Conservation (phyloP, 2,329 filamentous ascomycete species). For the Ophiosphaerella herpotricha region DNA sequence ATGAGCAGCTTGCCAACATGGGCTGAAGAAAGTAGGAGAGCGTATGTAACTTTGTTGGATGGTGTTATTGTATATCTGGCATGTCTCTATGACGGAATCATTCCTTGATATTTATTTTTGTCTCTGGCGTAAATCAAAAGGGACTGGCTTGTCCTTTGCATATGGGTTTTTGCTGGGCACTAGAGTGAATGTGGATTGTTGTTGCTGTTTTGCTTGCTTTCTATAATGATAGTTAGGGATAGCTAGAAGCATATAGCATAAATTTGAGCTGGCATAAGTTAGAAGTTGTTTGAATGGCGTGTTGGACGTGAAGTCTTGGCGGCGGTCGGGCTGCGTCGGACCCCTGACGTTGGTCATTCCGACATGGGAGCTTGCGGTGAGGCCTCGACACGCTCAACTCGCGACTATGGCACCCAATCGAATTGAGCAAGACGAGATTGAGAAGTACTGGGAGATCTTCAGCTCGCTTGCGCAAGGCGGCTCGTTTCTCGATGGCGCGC, state of each 20-base stretch:
- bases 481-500: constrained; percentile 68
- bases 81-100: constrained; percentile 15
- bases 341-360: no score
- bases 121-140: constrained; percentile 8
- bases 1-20: constrained; percentile 92
- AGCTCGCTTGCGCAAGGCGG: constrained; percentile 68
- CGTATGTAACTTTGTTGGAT: constrained; percentile 22
- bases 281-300: no score
- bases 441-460: constrained; percentile 82
- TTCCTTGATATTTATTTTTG: not conserved
- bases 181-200: constrained; percentile 1
- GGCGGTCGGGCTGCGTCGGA: no score
- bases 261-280: no score
- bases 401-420: constrained; percentile 51
- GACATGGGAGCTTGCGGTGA: not conserved
- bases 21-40: constrained; percentile 48
- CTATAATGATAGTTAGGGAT: constrained; percentile 11
- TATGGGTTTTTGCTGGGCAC: not conserved
- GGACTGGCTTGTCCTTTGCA: not conserved
- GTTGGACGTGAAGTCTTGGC: no score
- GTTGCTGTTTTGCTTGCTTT: not conserved
- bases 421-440: constrained; percentile 75
- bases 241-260: not conserved
- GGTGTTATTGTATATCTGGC: constrained; percentile 14
- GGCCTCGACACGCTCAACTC: not conserved